phyloP scores from a whole-genome alignment of 2,329 filamentous ascomycete species.

The Colletotrichum orbiculare region DNA sequence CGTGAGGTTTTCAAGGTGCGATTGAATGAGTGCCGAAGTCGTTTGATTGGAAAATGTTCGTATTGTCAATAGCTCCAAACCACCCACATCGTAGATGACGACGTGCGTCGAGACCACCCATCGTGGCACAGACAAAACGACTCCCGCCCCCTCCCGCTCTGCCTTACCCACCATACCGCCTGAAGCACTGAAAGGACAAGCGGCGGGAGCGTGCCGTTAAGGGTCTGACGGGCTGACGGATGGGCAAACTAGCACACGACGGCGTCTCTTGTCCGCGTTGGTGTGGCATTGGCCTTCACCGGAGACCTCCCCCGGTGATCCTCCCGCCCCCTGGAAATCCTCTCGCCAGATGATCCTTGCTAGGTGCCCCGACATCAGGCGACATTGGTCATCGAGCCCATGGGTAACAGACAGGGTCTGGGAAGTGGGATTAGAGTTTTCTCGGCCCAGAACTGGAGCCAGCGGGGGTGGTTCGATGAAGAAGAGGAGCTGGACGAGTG shows the following conservation, averaged over 20 bases:
- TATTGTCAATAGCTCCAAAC: not conserved
- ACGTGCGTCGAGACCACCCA: not conserved
- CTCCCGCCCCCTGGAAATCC: constrained; percentile 14
- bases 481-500: constrained; percentile 9
- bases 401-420: constrained; percentile 1
- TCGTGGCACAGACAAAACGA: constrained; percentile 9
- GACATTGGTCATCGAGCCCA: not conserved
- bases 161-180: not conserved
- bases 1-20: not conserved
- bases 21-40: not conserved
- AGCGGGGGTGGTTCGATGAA: constrained; percentile 9
- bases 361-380: constrained; percentile 15
- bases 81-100: not conserved
- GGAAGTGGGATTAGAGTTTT: constrained; percentile 31
- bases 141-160: constrained; percentile 16
- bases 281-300: constrained; percentile 8
- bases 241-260: not conserved
- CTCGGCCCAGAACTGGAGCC: constrained; percentile 1
- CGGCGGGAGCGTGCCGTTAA: constrained; percentile 15
- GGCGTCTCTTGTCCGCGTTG: not conserved
- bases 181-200: constrained; percentile 7
- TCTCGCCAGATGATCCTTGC: constrained; percentile 5
- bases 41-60: not conserved
- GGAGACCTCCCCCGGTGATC: constrained; percentile 25
- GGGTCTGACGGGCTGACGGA: not conserved